phyloP scores from a whole-genome alignment of 106 monocot species.

The Dendrobium nobile region DNA sequence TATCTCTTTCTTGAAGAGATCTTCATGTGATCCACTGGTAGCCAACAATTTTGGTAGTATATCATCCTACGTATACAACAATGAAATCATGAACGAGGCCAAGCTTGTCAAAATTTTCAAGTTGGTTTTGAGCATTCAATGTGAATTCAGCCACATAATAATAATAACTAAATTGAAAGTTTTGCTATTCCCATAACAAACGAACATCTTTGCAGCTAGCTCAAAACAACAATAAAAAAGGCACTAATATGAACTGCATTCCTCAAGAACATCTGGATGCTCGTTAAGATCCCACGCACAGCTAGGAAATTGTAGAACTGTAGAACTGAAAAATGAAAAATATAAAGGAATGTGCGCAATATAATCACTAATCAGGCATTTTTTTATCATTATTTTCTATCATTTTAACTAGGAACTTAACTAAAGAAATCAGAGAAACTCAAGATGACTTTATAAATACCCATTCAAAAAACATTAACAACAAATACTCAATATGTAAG shows the following conservation, averaged over 20 bases:
- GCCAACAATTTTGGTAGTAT: constrained; percentile 84
- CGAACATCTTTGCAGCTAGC: neutral
- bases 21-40: constrained; percentile 66
- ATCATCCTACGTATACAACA: constrained; percentile 52
- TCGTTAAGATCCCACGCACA: neutral
- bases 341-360: neutral
- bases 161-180: neutral
- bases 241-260: neutral
- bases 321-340: neutral
- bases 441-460: neutral
- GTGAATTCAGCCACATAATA: neutral
- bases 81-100: neutral
- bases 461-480: neutral
- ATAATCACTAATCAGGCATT: neutral
- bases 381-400: neutral
- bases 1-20: constrained; percentile 85
- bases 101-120: neutral
- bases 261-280: neutral
- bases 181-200: neutral
- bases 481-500: neutral
- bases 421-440: constrained; percentile 1
- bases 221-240: neutral
- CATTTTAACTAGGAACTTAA: neutral
- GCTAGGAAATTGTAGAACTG: neutral
- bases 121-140: constrained; percentile 4